Evolutionary conservation across 495 filamentous ascomycete species (phyloP), one percentile per base, ranked within the genome.

Genomic region (Penicillium verhagenii): DNA sequence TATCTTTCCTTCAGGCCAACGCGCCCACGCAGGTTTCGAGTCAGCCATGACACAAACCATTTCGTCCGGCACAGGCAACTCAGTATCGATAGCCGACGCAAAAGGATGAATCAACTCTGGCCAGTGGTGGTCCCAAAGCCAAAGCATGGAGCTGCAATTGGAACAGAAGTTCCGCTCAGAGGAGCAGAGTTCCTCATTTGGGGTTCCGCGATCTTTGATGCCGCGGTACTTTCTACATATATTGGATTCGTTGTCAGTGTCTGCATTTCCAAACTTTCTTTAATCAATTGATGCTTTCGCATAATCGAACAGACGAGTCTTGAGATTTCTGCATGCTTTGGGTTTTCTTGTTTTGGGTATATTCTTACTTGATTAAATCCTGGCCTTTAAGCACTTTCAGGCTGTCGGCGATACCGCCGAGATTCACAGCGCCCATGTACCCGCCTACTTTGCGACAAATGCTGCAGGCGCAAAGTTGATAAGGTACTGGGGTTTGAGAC

Each of bases 41-140:
- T 65, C 56, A 16, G 50, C 69, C 72, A 72, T 73, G 13, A 80
- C 65, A 57, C 80, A 82, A 46, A 80, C 70, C 77, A 82, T 82
- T 60, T 79, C 75, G 28, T 75, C 73, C 1, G 81, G 79, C 14
- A 61, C 69, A 1, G 77, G 78, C 54, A 83, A 45, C 24, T 77
- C 72, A 4, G 79, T 79, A 63, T 83, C 80, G 52, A 83, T 82
- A 39, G 79, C 81, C 18, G 79, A 75, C 1, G 79, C 76, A 66
- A 83, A 83, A 1, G 80, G 81, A 58, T 82, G 80, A 53, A 82
- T 80, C 47, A 83, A 47, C 53, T 83, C 79, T 6, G 79, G 79
- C 79, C 76, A 83, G 21, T 74, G 67, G 25, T 69, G 58, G 56
- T 78, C 73, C 72, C 72, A 80, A 6, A 77, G 56, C 70, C 77